Evolutionary conservation across 352 stramenopile species (phyloP).

Genomic region (Pythium phragmiticola): DNA sequence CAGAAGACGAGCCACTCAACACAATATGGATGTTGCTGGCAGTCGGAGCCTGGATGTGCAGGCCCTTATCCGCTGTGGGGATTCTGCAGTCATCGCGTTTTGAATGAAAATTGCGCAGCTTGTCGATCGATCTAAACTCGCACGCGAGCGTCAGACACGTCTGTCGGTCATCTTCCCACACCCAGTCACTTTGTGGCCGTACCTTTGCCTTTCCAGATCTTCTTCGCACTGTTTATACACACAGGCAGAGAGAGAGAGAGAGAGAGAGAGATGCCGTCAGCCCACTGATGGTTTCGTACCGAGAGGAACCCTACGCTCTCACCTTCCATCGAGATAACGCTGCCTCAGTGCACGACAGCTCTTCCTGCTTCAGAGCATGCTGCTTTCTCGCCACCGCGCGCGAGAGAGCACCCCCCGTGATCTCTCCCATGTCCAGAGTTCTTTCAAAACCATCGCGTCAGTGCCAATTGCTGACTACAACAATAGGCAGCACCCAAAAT

Average conservation of each 20-base stretch:
- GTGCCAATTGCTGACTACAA: neutral
- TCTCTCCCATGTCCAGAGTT: neutral
- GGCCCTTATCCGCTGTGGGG: neutral
- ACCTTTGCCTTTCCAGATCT: conserved; percentile 2
- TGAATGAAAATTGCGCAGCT: neutral
- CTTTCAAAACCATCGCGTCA: neutral
- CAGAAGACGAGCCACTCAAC: neutral
- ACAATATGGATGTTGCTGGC: neutral
- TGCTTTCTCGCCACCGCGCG: conserved; percentile 6
- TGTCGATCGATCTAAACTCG: conserved; percentile 11
- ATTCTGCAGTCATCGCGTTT: neutral
- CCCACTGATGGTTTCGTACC: neutral
- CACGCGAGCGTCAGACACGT: neutral
- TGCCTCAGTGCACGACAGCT: conserved; percentile 5
- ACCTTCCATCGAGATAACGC: conserved; percentile 13
- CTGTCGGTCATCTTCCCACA: neutral
- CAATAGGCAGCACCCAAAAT: neutral
- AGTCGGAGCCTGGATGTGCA: neutral
- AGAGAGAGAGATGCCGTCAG: neutral
- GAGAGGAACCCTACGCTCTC: neutral
- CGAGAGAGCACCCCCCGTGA: neutral
- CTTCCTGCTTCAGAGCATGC: conserved; percentile 1
- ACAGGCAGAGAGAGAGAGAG: neutral
- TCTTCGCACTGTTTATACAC: conserved; percentile 6
- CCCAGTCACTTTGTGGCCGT: neutral